Percentiles rank a stretch among this genome's conserved stretches.
Evolutionary conservation across 2,329 filamentous ascomycete genomes (phyloP).

Genomic region (Chrysosporium keratinophilum): DNA sequence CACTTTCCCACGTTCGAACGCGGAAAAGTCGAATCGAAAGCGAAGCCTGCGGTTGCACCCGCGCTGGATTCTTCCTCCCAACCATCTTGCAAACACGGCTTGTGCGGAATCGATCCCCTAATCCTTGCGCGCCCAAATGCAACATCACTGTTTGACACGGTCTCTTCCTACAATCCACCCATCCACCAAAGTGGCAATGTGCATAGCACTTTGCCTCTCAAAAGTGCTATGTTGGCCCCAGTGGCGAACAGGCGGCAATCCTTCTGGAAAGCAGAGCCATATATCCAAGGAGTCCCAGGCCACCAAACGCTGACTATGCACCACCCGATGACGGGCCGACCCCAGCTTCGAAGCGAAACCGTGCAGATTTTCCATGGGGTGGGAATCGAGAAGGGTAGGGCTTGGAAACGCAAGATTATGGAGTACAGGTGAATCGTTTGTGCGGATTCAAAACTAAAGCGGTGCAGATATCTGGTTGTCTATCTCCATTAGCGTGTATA

Average conservation of each 20-base stretch:
- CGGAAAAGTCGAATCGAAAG: no score
- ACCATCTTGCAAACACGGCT: background rate
- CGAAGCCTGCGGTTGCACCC: background rate
- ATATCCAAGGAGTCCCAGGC: background rate
- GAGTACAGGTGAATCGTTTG: constrained; percentile 25
- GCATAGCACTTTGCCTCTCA: background rate
- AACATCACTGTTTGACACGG: background rate
- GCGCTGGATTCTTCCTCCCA: background rate
- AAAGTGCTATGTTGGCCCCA: background rate
- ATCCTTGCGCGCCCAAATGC: background rate
- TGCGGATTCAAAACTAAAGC: background rate
- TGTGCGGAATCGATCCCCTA: background rate
- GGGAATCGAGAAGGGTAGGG: constrained; percentile 25
- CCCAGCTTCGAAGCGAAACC: constrained; percentile 21
- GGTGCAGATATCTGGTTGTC: background rate
- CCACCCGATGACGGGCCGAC: background rate
- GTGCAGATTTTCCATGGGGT: constrained; percentile 26
- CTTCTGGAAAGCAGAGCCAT: background rate
- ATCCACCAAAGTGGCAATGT: background rate
- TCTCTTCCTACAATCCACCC: background rate
- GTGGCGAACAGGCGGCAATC: background rate
- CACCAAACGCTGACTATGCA: background rate
- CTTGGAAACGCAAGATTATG: constrained; percentile 28
- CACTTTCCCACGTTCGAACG: background rate
- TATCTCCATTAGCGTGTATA: background rate